Percentiles rank a stretch among this genome's conserved stretches.
Evolutionary conservation across 805 yeast species (phyloP).

Genomic region (Torulaspora indica): DNA sequence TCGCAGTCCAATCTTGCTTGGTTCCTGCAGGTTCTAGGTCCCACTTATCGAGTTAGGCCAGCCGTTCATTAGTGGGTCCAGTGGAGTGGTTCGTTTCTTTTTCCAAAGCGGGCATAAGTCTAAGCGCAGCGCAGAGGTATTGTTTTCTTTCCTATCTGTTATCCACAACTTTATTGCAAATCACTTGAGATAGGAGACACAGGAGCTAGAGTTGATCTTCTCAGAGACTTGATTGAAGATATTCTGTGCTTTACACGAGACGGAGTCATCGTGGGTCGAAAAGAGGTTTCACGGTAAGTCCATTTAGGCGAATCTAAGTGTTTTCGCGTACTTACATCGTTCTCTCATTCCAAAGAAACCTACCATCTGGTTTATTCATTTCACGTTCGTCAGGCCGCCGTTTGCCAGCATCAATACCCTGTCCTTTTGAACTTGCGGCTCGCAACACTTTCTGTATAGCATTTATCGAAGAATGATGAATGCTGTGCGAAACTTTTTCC

Average conservation of each 20-base stretch:
- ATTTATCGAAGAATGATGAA: conserved; percentile 21
- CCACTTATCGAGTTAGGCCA: not conserved
- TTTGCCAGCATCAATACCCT: not conserved
- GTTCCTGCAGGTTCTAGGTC: too few species aligned
- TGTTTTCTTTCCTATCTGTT: not conserved
- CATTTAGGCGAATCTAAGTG: not conserved
- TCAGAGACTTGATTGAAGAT: not conserved
- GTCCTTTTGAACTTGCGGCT: not conserved
- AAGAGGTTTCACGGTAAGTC: not conserved
- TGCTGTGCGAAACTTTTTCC: conserved; percentile 47
- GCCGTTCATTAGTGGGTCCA: not conserved
- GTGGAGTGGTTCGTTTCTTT: conserved; percentile 2
- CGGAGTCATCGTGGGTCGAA: not conserved
- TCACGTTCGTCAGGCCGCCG: not conserved
- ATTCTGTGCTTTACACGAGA: not conserved
- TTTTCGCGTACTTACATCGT: not conserved
- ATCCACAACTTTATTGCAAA: not conserved
- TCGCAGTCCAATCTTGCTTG: not conserved
- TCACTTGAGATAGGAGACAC: not conserved
- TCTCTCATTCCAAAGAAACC: not conserved
- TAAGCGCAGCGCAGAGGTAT: not conserved
- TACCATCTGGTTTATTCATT: not conserved
- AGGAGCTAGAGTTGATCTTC: not conserved
- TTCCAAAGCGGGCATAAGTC: not conserved
- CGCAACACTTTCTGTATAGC: not conserved